A percentile compares a stretch with the other conserved stretches of the same genome.
Evolutionary conservation across 2,329 filamentous ascomycete species (phyloP).

Genomic region (Beauveria medogensis): DNA sequence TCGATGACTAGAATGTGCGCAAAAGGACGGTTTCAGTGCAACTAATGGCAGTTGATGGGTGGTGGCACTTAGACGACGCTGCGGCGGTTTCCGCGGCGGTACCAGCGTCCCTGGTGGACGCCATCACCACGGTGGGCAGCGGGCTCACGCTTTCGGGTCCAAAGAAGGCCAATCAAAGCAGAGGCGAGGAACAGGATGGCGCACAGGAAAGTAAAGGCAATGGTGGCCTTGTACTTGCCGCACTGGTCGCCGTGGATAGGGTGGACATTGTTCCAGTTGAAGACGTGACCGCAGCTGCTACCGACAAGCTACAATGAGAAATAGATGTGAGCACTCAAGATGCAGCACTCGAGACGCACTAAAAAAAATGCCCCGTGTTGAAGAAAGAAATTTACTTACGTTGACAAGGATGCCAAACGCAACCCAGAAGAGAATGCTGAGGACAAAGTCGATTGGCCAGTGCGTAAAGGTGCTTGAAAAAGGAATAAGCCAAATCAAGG

Average conservation of each 20-base stretch:
- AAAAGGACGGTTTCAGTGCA: too few relatives aligned
- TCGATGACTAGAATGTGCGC: too few relatives aligned
- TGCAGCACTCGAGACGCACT: background rate
- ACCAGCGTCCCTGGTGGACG: slow-evolving; percentile 20
- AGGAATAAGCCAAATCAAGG: slow-evolving; percentile 64
- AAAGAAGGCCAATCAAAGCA: slow-evolving; percentile 48
- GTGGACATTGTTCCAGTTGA: slow-evolving; percentile 50
- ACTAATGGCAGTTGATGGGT: background rate
- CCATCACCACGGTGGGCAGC: slow-evolving; percentile 25
- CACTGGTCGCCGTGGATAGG: slow-evolving; percentile 43
- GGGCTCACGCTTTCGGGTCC: slow-evolving; percentile 35
- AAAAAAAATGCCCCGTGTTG: too few relatives aligned
- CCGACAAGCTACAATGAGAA: slow-evolving; percentile 28
- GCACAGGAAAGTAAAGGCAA: slow-evolving; percentile 65
- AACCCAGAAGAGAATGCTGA: slow-evolving; percentile 63
- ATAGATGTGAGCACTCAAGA: background rate
- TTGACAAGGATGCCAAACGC: slow-evolving; percentile 59
- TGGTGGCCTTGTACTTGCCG: slow-evolving; percentile 59
- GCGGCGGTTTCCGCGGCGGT: slow-evolving; percentile 35
- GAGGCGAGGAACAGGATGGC: slow-evolving; percentile 64
- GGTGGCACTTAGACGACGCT: slow-evolving; percentile 29
- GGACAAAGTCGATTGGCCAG: slow-evolving; percentile 62
- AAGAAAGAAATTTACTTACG: slow-evolving; percentile 30
- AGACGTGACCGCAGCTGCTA: slow-evolving; percentile 46
- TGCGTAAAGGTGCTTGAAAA: slow-evolving; percentile 59